phyloP scores from a whole-genome alignment of 768 basidiomycete species.

The Suillus subalutaceus region DNA sequence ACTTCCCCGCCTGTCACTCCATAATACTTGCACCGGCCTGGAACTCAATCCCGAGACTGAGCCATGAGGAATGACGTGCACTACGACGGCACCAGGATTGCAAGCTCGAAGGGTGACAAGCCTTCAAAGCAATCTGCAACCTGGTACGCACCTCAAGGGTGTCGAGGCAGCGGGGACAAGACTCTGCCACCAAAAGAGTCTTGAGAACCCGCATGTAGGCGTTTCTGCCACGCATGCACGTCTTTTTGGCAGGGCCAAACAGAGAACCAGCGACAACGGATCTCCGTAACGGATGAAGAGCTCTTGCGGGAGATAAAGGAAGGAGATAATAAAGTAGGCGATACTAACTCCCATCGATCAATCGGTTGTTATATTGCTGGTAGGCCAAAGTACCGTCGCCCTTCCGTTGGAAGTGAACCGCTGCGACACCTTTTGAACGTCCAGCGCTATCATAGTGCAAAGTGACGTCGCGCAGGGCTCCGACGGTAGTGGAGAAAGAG shows the following conservation, averaged over 20 bases:
- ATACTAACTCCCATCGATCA: slow-evolving; percentile 99
- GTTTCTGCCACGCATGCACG: slow-evolving; percentile 13
- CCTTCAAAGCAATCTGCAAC: slow-evolving; percentile 26
- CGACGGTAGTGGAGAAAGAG: slow-evolving; percentile 90
- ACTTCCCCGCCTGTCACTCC: slow-evolving; percentile 26
- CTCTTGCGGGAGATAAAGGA: slow-evolving; percentile 33
- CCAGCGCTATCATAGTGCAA: slow-evolving; percentile 86
- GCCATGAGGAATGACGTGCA: slow-evolving; percentile 29
- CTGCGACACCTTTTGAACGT: slow-evolving; percentile 88
- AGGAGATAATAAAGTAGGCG: slow-evolving; percentile 42
- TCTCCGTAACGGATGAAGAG: slow-evolving; percentile 21
- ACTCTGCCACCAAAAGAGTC: slow-evolving; percentile 29
- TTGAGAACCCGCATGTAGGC: slow-evolving; percentile 32
- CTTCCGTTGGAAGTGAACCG: slow-evolving; percentile 81
- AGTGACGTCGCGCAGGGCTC: slow-evolving; percentile 80
- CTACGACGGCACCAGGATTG: slow-evolving; percentile 26
- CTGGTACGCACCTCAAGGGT: slow-evolving; percentile 28
- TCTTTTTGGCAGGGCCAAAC: slow-evolving; percentile 20
- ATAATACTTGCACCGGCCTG: slow-evolving; percentile 36
- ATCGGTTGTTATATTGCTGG: slow-evolving; percentile 94
- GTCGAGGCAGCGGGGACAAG: slow-evolving; percentile 32
- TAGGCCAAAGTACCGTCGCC: slow-evolving; percentile 93
- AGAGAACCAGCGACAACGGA: slow-evolving; percentile 25
- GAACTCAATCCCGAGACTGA: slow-evolving; percentile 35
- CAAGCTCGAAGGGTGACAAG: slow-evolving; percentile 32